Percentiles rank a stretch among this genome's conserved stretches.
Conservation (phyloP, 805 yeast species). For the Wickerhamomyces bovis region DNA sequence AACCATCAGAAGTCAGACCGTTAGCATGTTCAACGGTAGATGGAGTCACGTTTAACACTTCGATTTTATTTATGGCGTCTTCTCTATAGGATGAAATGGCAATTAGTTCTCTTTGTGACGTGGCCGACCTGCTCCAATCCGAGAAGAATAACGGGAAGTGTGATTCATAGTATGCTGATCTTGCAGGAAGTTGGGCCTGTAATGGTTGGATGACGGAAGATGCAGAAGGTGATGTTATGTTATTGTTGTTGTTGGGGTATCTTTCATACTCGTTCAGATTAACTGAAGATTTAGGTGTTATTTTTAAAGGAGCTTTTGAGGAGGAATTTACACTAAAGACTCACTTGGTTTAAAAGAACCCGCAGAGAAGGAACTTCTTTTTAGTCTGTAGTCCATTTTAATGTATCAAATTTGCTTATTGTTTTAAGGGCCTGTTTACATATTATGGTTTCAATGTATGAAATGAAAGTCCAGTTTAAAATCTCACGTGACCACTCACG, state of each 20-base stretch:
- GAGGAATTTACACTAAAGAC: too few relatives aligned
- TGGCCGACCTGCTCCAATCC: slow-evolving; percentile 43
- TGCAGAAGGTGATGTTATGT: slow-evolving; percentile 6
- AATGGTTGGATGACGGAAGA: slow-evolving; percentile 9
- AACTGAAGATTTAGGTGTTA: neutral
- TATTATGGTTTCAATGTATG: too few relatives aligned
- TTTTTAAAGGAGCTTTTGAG: too few relatives aligned
- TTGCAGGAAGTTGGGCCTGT: slow-evolving; percentile 21
- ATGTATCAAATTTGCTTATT: neutral
- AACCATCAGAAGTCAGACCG: slow-evolving; percentile 23
- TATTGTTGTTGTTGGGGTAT: slow-evolving; percentile 9
- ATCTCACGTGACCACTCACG: too few relatives aligned
- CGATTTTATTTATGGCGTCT: slow-evolving; percentile 63
- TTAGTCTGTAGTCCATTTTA: slow-evolving; percentile 23
- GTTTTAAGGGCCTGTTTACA: neutral
- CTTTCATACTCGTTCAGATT: slow-evolving; percentile 12
- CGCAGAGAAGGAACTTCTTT: slow-evolving; percentile 24
- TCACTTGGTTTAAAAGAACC: slow-evolving; percentile 17
- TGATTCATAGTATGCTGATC: slow-evolving; percentile 40
- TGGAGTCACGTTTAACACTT: slow-evolving; percentile 36
- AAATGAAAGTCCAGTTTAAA: too few relatives aligned
- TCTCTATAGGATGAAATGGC: slow-evolving; percentile 80
- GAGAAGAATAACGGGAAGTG: slow-evolving; percentile 44
- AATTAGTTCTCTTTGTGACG: slow-evolving; percentile 38
- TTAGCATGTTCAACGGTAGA: slow-evolving; percentile 22